Evolutionary conservation across 257 asterid species (phyloP).

Genomic region (Penstemon eatonii): DNA sequence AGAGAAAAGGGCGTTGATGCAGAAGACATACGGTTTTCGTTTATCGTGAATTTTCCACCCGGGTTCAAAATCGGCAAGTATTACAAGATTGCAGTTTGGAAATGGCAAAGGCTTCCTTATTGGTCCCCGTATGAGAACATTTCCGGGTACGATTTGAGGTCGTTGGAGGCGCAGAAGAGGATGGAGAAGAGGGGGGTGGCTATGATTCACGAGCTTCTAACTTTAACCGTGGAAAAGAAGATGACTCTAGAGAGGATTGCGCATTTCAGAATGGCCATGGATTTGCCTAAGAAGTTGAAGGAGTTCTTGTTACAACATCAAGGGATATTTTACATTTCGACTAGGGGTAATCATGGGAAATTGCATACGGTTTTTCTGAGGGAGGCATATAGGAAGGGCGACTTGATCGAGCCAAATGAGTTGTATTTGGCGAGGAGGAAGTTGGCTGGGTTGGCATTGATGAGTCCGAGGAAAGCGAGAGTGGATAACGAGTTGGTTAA

Average conservation of each 20-base stretch:
- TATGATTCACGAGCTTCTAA: slow-evolving; percentile 67
- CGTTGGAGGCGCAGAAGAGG: slow-evolving; percentile 84
- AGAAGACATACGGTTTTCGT: slow-evolving; percentile 74
- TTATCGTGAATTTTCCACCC: slow-evolving; percentile 77
- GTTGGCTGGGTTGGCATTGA: slow-evolving; percentile 57
- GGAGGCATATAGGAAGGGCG: slow-evolving; percentile 88
- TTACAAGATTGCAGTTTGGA: slow-evolving; percentile 84
- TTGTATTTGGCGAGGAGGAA: slow-evolving; percentile 83
- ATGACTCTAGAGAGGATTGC: slow-evolving; percentile 78
- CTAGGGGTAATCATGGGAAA: slow-evolving; percentile 81
- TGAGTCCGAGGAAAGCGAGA: slow-evolving; percentile 73
- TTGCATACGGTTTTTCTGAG: slow-evolving; percentile 83
- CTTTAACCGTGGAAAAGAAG: slow-evolving; percentile 74
- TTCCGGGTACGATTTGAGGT: slow-evolving; percentile 74
- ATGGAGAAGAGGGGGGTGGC: slow-evolving; percentile 95
- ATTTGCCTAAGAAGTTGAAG: slow-evolving; percentile 83
- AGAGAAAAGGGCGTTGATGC: slow-evolving; percentile 72
- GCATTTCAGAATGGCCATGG: slow-evolving; percentile 72
- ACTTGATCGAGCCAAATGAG: slow-evolving; percentile 67
- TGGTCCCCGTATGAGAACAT: slow-evolving; percentile 90
- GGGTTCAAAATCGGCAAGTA: slow-evolving; percentile 86
- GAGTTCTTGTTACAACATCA: slow-evolving; percentile 86
- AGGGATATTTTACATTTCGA: slow-evolving; percentile 82
- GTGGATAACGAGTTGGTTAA: slow-evolving; percentile 47
- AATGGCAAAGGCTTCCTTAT: slow-evolving; percentile 93